Conservation (phyloP, 306 rosid species). For the Acacia melanoxylon region DNA sequence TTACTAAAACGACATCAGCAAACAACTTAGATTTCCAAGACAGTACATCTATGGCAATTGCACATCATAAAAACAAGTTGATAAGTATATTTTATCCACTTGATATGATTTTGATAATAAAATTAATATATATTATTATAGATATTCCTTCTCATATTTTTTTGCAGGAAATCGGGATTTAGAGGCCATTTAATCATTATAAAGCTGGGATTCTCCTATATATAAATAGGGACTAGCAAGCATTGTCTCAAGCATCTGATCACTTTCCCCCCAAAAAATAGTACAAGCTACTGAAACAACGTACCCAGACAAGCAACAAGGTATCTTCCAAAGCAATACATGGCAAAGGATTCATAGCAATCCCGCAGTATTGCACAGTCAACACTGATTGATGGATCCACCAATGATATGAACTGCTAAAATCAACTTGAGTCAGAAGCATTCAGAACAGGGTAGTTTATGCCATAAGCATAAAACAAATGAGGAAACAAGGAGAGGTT, state of each 20-base stretch:
- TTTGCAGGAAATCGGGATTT: neutral
- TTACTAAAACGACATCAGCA: neutral
- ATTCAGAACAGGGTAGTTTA: conserved; percentile 8
- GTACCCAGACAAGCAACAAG: conserved; percentile 91
- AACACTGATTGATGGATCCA: conserved; percentile 79
- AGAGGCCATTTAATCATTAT: neutral
- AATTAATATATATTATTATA: too few relatives aligned
- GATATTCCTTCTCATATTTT: neutral
- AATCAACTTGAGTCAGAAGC: conserved; percentile 31
- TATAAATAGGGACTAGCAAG: neutral
- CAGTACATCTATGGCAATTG: neutral
- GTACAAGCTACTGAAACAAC: conserved; percentile 25
- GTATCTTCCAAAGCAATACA: conserved; percentile 99
- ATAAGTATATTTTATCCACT: neutral
- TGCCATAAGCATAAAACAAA: neutral
- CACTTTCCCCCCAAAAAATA: neutral
- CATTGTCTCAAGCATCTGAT: neutral
- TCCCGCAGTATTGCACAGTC: conserved; percentile 88
- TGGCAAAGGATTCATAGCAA: conserved; percentile 98
- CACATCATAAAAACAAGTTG: neutral
- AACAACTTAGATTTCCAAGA: neutral
- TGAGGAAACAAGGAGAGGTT: neutral
- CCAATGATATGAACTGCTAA: conserved; percentile 74
- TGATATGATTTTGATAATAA: neutral
- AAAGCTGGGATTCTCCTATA: neutral